These are phyloP conservation scores for Lonicera japonica DNA, from an alignment of 129 eudicot species.

Conservation along the genomic window DNA sequence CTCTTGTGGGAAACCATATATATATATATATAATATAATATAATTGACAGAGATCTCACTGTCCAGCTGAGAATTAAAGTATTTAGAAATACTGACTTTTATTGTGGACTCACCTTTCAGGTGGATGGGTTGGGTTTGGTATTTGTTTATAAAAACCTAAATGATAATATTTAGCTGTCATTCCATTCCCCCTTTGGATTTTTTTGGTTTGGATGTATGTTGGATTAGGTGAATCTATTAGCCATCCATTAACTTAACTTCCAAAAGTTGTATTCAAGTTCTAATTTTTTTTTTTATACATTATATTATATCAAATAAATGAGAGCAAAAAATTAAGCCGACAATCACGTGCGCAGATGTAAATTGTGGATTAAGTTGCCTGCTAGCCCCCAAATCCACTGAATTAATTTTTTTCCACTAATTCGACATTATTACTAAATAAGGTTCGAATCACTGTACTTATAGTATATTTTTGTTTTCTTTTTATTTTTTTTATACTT, in stretches of 20 bases:
- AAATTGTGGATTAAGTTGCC: background rate
- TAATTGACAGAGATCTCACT: background rate
- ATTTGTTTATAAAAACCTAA: background rate
- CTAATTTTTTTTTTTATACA: too few species aligned
- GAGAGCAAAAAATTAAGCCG: background rate
- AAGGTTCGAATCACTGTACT: too few species aligned
- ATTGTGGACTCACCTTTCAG: conserved; percentile 6
- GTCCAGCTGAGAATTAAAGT: background rate
- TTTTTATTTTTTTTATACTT: too few species aligned
- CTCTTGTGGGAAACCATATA: too few species aligned
- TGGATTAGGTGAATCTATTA: background rate
- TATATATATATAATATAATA: too few species aligned
- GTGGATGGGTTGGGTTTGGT: conserved; percentile 1
- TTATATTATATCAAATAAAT: background rate
- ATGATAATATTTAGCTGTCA: conserved; percentile 17
- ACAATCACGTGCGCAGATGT: background rate
- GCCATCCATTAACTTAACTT: background rate
- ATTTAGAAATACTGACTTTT: background rate
- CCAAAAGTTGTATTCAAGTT: background rate
- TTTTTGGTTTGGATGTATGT: background rate
- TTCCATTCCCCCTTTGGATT: conserved; percentile 20
- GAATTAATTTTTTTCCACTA: too few species aligned
- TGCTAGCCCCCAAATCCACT: background rate
- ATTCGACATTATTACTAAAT: too few species aligned
- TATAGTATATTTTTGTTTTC: too few species aligned